Percentiles rank a stretch among this genome's conserved stretches.
These are phyloP conservation scores for Excoecaria agallocha DNA, from an alignment of 345 rosid genomes.

Conservation along the genomic window DNA sequence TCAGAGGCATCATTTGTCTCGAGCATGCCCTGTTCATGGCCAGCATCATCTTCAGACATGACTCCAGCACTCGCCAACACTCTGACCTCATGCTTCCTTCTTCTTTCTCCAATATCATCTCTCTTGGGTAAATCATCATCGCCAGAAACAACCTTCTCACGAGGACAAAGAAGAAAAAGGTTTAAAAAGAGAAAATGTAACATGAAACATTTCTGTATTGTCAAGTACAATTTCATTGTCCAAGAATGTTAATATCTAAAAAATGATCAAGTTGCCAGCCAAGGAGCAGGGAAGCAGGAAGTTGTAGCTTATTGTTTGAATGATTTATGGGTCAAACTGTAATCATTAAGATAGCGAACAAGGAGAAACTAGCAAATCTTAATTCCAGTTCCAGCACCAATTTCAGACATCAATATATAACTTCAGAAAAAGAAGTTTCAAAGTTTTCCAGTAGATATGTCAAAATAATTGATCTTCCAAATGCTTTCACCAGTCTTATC, in stretches of 20 bases:
- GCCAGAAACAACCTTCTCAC: slow-evolving; percentile 62
- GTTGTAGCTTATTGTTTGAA: not conserved
- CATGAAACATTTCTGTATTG: not conserved
- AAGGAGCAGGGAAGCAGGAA: not conserved
- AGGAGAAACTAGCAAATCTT: not conserved
- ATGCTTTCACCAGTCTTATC: not conserved
- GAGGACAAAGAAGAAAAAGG: not conserved
- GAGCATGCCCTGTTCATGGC: slow-evolving; percentile 26
- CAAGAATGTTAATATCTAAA: not conserved
- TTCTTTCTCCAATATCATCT: slow-evolving; percentile 94
- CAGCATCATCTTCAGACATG: slow-evolving; percentile 54
- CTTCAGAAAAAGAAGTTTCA: not conserved
- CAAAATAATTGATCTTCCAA: not conserved
- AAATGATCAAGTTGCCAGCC: not conserved
- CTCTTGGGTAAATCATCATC: slow-evolving; percentile 85
- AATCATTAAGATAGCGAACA: not conserved
- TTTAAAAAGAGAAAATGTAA: not conserved
- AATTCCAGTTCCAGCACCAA: slow-evolving; percentile 2
- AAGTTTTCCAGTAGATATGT: not conserved
- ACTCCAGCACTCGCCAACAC: slow-evolving; percentile 82
- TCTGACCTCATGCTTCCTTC: slow-evolving; percentile 78
- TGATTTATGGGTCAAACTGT: not conserved
- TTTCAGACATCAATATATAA: not conserved
- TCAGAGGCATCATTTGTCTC: slow-evolving; percentile 33
- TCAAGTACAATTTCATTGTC: not conserved